Evolutionary conservation across 257 asterid species (phyloP), one percentile per base, ranked within the genome.

Genomic region (Knoxia roxburghii): DNA sequence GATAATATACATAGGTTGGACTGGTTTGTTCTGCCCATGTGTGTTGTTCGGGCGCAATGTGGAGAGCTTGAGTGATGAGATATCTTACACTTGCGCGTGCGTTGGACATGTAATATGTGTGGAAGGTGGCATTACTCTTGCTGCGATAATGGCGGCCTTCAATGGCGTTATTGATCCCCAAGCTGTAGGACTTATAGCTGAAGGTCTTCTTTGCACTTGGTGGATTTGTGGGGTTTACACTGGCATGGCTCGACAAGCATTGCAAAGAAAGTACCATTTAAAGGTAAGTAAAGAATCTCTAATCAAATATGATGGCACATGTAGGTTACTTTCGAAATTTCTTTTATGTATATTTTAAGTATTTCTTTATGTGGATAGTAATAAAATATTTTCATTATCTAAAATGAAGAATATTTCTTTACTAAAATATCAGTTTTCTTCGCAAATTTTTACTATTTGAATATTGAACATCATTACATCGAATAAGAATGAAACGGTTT

Each of bases 221-320:
- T 89, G 95, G 96, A 87, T 89, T 27, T 89, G 95, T 61, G 93
- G 87, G 61, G 85, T 87, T 77, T 89, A 89, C 76, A 82, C 95
- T 0, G 90, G 96, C 77, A 83, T 87, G 89, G 88, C 85, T 26
- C 77, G 96, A n/a, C 95, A 87, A 66, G 27, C 75, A n/a, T 74
- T 89, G 78, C 96, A 87, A 72, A 75, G 91, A 70, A 89, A 76
- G 68, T 89, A 87, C 72, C 95, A 89, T 78, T 77, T 89, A 56
- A 87, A 84, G 91, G 96, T 89, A 39, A 48, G 26, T n/a, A n/a
- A n/a, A 57, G 11, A 7, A 41, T 11, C 4, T 3, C 41, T 37
- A 37, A 37, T 37, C 41, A 4, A 37, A 37, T 37, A 37, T 37
- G 41, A 37, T 37, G 41, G 4, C 9, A 9, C 4, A 37, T 37